Evolutionary conservation across 345 rosid genomes (phyloP).

Genomic region (Odontarrhena argentea): DNA sequence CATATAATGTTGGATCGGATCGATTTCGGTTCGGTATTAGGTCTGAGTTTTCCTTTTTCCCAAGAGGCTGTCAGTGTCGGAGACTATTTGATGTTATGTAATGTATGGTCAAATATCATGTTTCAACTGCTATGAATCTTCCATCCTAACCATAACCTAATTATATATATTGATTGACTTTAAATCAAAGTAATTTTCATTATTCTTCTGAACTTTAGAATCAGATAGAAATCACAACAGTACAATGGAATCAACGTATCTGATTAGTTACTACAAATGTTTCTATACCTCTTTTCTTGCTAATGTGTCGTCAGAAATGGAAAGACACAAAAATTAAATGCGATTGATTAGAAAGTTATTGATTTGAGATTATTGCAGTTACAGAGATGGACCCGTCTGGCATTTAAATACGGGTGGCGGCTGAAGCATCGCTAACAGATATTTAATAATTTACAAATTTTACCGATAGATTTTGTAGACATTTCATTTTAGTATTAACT

Average conservation of each 20-base stretch:
- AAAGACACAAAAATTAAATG: conserved; percentile 3
- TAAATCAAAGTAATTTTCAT: conserved; percentile 29
- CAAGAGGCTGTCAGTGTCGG: neutral
- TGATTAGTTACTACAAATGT: neutral
- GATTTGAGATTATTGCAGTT: conserved; percentile 21
- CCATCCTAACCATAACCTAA: conserved; percentile 20
- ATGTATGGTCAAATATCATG: conserved; percentile 26
- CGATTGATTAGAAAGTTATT: neutral
- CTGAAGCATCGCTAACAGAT: neutral
- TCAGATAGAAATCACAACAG: neutral
- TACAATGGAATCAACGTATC: neutral
- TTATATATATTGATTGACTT: conserved; percentile 33
- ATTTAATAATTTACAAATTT: neutral
- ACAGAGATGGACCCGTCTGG: conserved; percentile 23
- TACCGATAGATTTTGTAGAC: neutral
- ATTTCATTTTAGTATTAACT: neutral
- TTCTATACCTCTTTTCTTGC: neutral
- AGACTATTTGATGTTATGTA: neutral
- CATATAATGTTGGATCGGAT: too few relatives aligned
- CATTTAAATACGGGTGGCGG: conserved; percentile 27
- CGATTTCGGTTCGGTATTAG: too few relatives aligned
- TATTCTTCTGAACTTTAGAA: neutral
- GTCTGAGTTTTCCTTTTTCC: too few relatives aligned
- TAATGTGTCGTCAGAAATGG: neutral
- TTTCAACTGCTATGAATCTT: conserved; percentile 34